Evolutionary conservation across 345 rosid genomes (phyloP), one percentile per base, ranked within the genome.

Genomic region (Physaria fendleri): DNA sequence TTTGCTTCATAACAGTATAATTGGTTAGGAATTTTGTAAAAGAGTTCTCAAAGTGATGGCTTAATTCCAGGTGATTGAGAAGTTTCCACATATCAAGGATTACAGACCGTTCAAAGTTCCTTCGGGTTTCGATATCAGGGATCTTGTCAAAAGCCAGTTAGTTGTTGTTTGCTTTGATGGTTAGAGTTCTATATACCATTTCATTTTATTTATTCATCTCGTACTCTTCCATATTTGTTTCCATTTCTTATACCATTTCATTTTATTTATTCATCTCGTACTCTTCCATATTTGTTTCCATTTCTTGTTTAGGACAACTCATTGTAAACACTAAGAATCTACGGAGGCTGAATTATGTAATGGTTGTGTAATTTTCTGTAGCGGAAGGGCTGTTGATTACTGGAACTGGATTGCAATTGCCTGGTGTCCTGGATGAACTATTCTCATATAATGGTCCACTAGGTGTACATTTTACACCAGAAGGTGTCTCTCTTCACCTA

Each of bases 401-500:
- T 56, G 93, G 83, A 49, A 81, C 94, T 78, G 83, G 97, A 41
- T 75, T 92, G 79, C 97, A 92, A 70, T 76, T 86, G 46, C 90
- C 89, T 69, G 94, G 97, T 14, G 73, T 88, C 54, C 66, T 92
- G 60, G 96, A 88, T 70, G 95, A 84, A 47, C 69, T 88, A 62
- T 92, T 84, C 73, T 75, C 89, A 46, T 88, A 84, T 66, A 79
- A 81, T 55, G 98, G 98, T 62, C 93, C 88, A n/a, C 81, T 92
- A 17, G 97, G 98, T 68, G 93, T 85, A 43, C 60, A 76, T 65
- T 88, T 75, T 72, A 77, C 78, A 34, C 58, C 59, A 47, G 77
- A 82, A 69, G 71, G 64, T 39, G 78, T 86, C 23, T 79, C 81
- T 21, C 83, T 92, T 50, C 64, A 81, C 77, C 91, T 83, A 7